Evolutionary conservation across 306 rosid species (phyloP).

Genomic region (Quillaja saponaria): DNA sequence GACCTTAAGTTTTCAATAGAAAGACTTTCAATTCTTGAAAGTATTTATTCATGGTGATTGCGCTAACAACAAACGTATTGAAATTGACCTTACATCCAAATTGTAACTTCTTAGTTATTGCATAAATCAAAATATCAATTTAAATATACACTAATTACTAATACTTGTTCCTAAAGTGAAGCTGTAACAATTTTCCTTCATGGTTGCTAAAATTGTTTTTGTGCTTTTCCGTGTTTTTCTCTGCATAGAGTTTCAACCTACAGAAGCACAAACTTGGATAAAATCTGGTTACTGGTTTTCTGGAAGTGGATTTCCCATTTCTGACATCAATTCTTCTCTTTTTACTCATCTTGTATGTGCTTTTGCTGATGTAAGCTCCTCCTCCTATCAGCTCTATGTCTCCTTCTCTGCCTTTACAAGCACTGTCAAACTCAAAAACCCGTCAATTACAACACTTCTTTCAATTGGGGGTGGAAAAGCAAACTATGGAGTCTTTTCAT

Average conservation of each 20-base stretch:
- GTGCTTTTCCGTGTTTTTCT: conserved; percentile 6
- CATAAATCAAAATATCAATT: too few species aligned
- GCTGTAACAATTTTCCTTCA: neutral
- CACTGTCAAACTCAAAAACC: conserved; percentile 31
- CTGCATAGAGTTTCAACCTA: neutral
- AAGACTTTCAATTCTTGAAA: too few species aligned
- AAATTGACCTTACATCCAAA: too few species aligned
- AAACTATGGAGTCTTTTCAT: neutral
- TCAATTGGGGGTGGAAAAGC: conserved; percentile 12
- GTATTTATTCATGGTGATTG: too few species aligned
- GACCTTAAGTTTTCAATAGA: too few species aligned
- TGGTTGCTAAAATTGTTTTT: neutral
- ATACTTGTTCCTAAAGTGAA: too few species aligned
- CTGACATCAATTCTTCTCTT: conserved; percentile 37
- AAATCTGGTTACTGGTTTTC: conserved; percentile 36
- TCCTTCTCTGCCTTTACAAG: conserved; percentile 33
- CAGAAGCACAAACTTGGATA: conserved; percentile 36
- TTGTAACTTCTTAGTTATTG: neutral
- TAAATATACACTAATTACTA: too few species aligned
- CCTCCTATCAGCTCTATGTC: conserved; percentile 33
- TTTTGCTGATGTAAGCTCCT: conserved; percentile 31
- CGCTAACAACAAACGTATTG: too few species aligned
- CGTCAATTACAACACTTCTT: conserved; percentile 33
- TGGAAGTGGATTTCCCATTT: neutral
- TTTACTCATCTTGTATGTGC: conserved; percentile 41